These are phyloP conservation scores for Diutina mesorugosa DNA, from an alignment of 1,139 yeast species.

Conservation along the genomic window DNA sequence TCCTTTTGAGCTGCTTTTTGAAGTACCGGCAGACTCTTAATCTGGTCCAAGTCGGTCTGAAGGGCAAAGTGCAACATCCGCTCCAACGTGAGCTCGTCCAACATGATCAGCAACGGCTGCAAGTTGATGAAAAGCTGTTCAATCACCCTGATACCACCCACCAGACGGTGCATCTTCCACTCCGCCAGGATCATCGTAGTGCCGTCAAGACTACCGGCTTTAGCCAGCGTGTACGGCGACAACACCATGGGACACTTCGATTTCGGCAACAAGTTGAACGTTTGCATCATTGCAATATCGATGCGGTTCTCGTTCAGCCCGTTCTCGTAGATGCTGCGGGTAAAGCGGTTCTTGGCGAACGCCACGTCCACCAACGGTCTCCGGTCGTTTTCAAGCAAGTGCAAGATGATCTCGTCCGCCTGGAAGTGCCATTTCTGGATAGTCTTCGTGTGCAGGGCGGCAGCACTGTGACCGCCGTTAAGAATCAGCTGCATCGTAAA, in stretches of 20 bases:
- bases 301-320: neutral
- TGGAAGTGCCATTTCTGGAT: constrained; percentile 6
- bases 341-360: neutral
- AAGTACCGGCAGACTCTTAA: constrained; percentile 6
- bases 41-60: constrained; percentile 24
- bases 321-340: neutral
- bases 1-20: neutral
- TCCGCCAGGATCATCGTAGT: constrained; percentile 26
- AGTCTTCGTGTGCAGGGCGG: constrained; percentile 2
- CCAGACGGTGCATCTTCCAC: constrained; percentile 56
- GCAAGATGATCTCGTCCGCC: constrained; percentile 12
- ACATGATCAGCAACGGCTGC: constrained; percentile 40
- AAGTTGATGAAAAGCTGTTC: constrained; percentile 39
- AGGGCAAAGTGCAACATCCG: constrained; percentile 44
- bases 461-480: constrained; percentile 16
- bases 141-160: constrained; percentile 57
- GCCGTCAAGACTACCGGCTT: neutral
- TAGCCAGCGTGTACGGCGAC: neutral
- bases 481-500: constrained; percentile 27
- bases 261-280: neutral
- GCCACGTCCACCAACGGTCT: constrained; percentile 3
- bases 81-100: constrained; percentile 51
- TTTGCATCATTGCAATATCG: constrained; percentile 1
- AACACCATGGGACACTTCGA: neutral
- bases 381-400: constrained; percentile 16